Conservation (phyloP, 2,329 filamentous ascomycete species). For the Fusarium anguioides region DNA sequence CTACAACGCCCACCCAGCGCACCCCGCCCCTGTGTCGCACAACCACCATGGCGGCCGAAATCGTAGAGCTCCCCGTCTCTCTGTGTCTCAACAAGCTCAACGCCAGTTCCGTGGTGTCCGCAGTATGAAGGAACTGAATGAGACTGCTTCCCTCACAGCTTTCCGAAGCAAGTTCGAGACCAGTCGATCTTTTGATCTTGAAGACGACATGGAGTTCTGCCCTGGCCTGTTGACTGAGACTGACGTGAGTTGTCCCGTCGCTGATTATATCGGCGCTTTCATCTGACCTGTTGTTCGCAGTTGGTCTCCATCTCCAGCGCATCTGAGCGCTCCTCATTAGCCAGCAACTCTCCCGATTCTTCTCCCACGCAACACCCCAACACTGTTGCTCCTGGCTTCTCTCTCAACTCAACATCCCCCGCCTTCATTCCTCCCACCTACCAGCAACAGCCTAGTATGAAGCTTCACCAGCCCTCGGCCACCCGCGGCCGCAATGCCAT, state of each 20-base stretch:
- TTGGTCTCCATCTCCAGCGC: slow-evolving; percentile 91
- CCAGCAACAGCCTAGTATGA: slow-evolving; percentile 75
- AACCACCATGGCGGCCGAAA: slow-evolving; percentile 87
- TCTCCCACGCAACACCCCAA: slow-evolving; percentile 91
- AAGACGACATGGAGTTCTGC: slow-evolving; percentile 97
- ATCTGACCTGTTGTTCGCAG: slow-evolving; percentile 63
- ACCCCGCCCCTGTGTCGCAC: slow-evolving; percentile 72
- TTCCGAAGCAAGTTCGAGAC: slow-evolving; percentile 93
- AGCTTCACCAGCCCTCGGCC: slow-evolving; percentile 90
- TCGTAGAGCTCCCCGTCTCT: slow-evolving; percentile 83
- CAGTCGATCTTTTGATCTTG: slow-evolving; percentile 91
- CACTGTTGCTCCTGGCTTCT: slow-evolving; percentile 81
- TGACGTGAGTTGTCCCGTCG: slow-evolving; percentile 74
- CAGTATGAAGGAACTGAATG: slow-evolving; percentile 86
- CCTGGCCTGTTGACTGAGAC: slow-evolving; percentile 91
- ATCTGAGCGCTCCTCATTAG: slow-evolving; percentile 93
- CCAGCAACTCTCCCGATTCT: slow-evolving; percentile 91
- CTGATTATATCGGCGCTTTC: slow-evolving; percentile 19
- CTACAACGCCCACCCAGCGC: slow-evolving; percentile 69
- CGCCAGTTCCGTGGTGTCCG: slow-evolving; percentile 88
- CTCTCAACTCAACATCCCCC: slow-evolving; percentile 74
- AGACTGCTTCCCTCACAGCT: slow-evolving; percentile 77
- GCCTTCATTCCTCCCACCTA: slow-evolving; percentile 73
- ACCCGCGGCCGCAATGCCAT: slow-evolving; percentile 94
- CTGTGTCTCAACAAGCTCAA: slow-evolving; percentile 83